These are phyloP conservation scores for Magnolia sinica DNA, from an alignment of 164 flowering plant genomes.

Conservation along the genomic window DNA sequence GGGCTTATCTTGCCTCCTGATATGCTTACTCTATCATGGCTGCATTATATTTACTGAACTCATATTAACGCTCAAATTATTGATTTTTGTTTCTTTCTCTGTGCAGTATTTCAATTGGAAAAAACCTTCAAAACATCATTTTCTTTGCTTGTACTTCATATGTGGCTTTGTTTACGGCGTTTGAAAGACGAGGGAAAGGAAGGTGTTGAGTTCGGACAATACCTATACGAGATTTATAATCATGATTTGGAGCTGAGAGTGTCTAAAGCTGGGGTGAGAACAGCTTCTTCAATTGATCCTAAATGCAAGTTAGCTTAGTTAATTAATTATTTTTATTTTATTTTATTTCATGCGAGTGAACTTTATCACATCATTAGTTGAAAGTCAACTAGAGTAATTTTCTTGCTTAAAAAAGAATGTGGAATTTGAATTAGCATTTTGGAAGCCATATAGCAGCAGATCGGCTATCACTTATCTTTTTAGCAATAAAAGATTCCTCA, in stretches of 20 bases:
- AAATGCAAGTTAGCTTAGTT: background rate
- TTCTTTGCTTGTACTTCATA: constrained; percentile 88
- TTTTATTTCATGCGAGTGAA: background rate
- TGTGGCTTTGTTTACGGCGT: constrained; percentile 94
- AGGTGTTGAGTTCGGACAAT: constrained; percentile 90
- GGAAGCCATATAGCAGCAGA: background rate
- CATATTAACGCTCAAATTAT: background rate
- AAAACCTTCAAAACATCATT: constrained; percentile 85
- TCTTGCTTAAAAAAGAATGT: background rate
- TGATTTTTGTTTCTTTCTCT: background rate
- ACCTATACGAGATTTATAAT: constrained; percentile 86
- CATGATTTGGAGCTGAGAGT: constrained; percentile 95
- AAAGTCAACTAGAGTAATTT: background rate
- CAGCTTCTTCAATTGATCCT: constrained; percentile 2
- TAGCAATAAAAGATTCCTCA: background rate
- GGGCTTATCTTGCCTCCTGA: background rate
- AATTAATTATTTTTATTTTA: too few species aligned
- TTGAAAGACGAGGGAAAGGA: constrained; percentile 93
- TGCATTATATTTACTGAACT: background rate
- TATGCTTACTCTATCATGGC: background rate
- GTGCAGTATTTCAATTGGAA: constrained; percentile 92
- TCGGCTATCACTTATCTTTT: background rate
- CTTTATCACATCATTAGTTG: background rate
- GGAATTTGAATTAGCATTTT: background rate
- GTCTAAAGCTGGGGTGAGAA: constrained; percentile 91